These are phyloP conservation scores for Globisporangium orthogonon DNA, from an alignment of 352 stramenopile species.

Conservation along the genomic window DNA sequence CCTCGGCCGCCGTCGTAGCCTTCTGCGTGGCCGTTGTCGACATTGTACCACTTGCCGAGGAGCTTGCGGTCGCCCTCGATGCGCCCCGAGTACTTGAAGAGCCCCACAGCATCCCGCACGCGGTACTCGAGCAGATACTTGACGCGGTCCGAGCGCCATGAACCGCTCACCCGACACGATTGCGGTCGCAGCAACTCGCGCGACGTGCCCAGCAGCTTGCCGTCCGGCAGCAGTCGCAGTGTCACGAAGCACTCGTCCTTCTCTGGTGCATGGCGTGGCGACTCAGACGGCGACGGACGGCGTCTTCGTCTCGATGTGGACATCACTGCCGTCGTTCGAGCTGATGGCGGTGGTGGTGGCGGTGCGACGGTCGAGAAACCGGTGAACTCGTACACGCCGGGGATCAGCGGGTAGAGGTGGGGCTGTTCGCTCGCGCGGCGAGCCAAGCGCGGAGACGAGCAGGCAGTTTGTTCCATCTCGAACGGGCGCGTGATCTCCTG, in stretches of 20 bases:
- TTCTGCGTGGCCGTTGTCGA: slow-evolving; percentile 37
- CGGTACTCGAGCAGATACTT: slow-evolving; percentile 56
- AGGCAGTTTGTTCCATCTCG: not conserved
- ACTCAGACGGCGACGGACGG: not conserved
- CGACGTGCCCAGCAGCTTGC: slow-evolving; percentile 43
- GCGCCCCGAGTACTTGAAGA: slow-evolving; percentile 54
- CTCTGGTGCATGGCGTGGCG: not conserved
- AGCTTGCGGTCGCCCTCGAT: slow-evolving; percentile 28
- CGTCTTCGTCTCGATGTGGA: slow-evolving; percentile 2
- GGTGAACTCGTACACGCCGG: slow-evolving; percentile 58
- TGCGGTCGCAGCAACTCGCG: slow-evolving; percentile 57
- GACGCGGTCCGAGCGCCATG: slow-evolving; percentile 49
- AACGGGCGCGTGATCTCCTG: slow-evolving; percentile 11
- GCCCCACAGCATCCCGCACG: slow-evolving; percentile 54
- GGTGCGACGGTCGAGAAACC: slow-evolving; percentile 45
- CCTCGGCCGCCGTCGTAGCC: slow-evolving; percentile 50
- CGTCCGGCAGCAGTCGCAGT: slow-evolving; percentile 45
- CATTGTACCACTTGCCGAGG: slow-evolving; percentile 51
- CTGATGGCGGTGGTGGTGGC: slow-evolving; percentile 5
- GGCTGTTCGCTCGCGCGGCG: not conserved
- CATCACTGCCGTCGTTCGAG: slow-evolving; percentile 1
- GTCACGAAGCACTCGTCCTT: slow-evolving; percentile 66
- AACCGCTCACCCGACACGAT: slow-evolving; percentile 36
- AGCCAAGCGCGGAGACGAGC: not conserved
- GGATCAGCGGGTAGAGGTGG: slow-evolving; percentile 37